Evolutionary conservation across 352 stramenopile genomes (phyloP).

Genomic region (Pythium aquatile): DNA sequence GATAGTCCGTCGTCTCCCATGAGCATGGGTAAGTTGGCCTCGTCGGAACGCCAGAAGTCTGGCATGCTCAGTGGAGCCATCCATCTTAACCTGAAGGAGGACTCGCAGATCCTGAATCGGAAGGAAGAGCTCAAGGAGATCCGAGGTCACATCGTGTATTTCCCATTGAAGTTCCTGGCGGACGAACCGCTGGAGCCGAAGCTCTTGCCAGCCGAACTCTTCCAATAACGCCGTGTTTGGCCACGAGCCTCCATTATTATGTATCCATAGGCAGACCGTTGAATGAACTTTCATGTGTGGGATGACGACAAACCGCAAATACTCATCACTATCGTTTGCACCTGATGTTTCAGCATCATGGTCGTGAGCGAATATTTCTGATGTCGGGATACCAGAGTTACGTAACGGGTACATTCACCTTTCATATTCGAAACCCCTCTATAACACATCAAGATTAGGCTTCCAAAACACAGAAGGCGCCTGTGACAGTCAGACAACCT

Average conservation of each 20-base stretch:
- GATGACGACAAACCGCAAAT: not conserved
- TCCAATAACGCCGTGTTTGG: conserved; percentile 44
- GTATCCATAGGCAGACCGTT: not conserved
- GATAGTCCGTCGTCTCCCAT: not conserved
- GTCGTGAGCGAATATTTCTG: not conserved
- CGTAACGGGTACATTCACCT: not conserved
- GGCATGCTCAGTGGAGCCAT: conserved; percentile 56
- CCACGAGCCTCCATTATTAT: too few relatives aligned
- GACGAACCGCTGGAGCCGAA: conserved; percentile 82
- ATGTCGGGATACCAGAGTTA: not conserved
- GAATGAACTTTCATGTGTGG: conserved; percentile 5
- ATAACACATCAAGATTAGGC: not conserved
- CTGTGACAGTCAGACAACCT: not conserved
- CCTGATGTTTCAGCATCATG: not conserved
- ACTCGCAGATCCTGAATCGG: conserved; percentile 51
- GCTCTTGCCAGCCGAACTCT: conserved; percentile 74
- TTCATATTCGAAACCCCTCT: not conserved
- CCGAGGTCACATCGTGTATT: conserved; percentile 83
- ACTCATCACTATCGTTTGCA: not conserved
- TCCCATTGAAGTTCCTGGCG: conserved; percentile 81
- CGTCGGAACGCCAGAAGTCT: conserved; percentile 18
- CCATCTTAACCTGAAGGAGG: conserved; percentile 71
- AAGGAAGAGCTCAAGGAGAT: conserved; percentile 71
- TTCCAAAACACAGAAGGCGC: not conserved
- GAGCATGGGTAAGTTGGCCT: not conserved